A percentile compares a stretch with the other conserved stretches of the same genome.
Conservation (phyloP, 2,329 filamentous ascomycete species). For the Allantophomopsis cytisporea region DNA sequence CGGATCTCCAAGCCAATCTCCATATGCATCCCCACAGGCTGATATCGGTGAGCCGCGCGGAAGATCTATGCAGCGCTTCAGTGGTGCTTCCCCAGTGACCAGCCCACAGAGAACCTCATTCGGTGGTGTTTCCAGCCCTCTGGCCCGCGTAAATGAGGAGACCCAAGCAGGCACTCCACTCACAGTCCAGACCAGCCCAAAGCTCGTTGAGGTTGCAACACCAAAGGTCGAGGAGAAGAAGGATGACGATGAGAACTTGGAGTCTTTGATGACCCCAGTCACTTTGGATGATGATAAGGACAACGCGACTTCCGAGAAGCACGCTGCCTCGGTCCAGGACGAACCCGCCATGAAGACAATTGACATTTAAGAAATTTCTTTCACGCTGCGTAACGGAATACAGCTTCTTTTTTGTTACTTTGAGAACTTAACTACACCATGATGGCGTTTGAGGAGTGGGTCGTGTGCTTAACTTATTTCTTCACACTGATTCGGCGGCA, state of each 20-base stretch:
- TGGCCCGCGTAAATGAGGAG: constrained; percentile 67
- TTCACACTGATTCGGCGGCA: too few relatives aligned
- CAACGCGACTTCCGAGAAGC: constrained; percentile 8
- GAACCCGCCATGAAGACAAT: constrained; percentile 21
- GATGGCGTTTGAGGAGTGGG: too few relatives aligned
- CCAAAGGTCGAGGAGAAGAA: constrained; percentile 13
- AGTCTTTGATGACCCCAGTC: constrained; percentile 12
- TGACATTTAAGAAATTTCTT: constrained; percentile 15
- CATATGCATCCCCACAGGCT: constrained; percentile 52
- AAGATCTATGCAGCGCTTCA: constrained; percentile 57
- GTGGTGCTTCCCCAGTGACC: constrained; percentile 44
- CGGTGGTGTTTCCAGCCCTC: constrained; percentile 55
- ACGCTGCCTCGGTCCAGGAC: constrained; percentile 16
- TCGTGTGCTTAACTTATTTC: too few relatives aligned
- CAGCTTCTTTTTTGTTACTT: too few relatives aligned
- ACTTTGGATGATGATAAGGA: constrained; percentile 14
- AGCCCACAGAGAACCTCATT: constrained; percentile 54
- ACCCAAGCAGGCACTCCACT: constrained; percentile 12
- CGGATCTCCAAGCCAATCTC: constrained; percentile 35
- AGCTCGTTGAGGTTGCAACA: constrained; percentile 20
- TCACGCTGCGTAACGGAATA: too few relatives aligned
- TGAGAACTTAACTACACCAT: too few relatives aligned
- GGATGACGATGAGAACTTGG: constrained; percentile 8
- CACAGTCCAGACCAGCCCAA: constrained; percentile 12
- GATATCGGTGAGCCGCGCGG: constrained; percentile 51